phyloP scores from a whole-genome alignment of 139 green algal genomes.

The Dunaliella primolecta region DNA sequence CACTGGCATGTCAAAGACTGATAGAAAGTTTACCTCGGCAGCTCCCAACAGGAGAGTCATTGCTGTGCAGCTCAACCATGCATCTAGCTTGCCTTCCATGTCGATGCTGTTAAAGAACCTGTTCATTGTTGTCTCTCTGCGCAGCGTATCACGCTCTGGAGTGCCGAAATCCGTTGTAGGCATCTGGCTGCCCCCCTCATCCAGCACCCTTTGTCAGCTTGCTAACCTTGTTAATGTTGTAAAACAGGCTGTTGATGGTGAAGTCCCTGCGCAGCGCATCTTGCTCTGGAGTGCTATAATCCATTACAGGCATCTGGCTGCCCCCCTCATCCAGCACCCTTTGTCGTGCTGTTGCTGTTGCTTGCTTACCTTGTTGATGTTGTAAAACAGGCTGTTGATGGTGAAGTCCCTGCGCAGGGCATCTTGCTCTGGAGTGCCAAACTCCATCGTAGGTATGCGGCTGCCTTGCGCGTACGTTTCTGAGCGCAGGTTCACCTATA shows the following conservation, averaged over 20 bases:
- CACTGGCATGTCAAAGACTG: no score
- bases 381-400: conserved; percentile 97
- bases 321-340: conserved; percentile 86
- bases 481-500: conserved; percentile 94
- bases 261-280: conserved; percentile 80
- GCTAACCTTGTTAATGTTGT: conserved; percentile 3
- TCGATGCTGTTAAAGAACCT: conserved; percentile 37
- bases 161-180: conserved; percentile 87
- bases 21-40: no score
- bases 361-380: conserved; percentile 83
- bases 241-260: conserved; percentile 86
- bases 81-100: neutral
- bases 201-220: conserved; percentile 91
- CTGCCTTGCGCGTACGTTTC: conserved; percentile 87
- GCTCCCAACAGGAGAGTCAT: no score
- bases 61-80: neutral
- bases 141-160: conserved; percentile 55
- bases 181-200: conserved; percentile 81
- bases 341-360: no score
- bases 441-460: conserved; percentile 88
- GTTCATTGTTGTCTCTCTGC: conserved; percentile 96
- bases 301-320: conserved; percentile 84
- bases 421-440: conserved; percentile 79
- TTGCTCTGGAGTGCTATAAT: conserved; percentile 79
- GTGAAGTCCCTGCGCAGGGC: conserved; percentile 85